Evolutionary conservation across 495 filamentous ascomycete genomes (phyloP).

Genomic region (Daldinia loculata): DNA sequence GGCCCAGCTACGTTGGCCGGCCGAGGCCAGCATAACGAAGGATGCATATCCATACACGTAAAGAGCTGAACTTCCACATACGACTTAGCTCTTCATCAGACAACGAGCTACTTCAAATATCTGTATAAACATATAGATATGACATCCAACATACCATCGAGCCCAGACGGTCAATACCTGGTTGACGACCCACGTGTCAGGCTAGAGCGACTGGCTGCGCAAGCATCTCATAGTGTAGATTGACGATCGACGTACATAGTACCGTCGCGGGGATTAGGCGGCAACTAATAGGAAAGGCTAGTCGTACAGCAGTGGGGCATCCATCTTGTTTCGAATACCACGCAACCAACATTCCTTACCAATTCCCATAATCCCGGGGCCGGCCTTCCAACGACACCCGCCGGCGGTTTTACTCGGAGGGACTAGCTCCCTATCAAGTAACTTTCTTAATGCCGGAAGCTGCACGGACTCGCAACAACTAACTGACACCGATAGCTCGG

Average conservation of each 20-base stretch:
- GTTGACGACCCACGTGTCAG: slow-evolving; percentile 25
- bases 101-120: slow-evolving; percentile 4
- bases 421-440: background rate
- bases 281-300: slow-evolving; percentile 1
- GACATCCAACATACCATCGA: background rate
- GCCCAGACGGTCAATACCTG: background rate
- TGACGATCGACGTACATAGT: slow-evolving; percentile 8
- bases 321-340: background rate
- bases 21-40: slow-evolving; percentile 18
- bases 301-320: background rate
- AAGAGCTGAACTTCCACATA: slow-evolving; percentile 23
- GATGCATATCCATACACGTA: slow-evolving; percentile 24
- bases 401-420: background rate
- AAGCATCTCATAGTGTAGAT: slow-evolving; percentile 6
- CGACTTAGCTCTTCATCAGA: slow-evolving; percentile 14
- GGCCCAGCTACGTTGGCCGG: slow-evolving; percentile 5
- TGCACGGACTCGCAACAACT: background rate
- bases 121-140: background rate
- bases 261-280: slow-evolving; percentile 4
- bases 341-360: background rate
- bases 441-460: background rate
- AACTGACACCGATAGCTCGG: background rate
- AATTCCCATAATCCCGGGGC: background rate
- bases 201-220: slow-evolving; percentile 1
- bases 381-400: background rate